Evolutionary conservation across 768 basidiomycete genomes (phyloP).

Genomic region (Rhizopogon vesiculosus): DNA sequence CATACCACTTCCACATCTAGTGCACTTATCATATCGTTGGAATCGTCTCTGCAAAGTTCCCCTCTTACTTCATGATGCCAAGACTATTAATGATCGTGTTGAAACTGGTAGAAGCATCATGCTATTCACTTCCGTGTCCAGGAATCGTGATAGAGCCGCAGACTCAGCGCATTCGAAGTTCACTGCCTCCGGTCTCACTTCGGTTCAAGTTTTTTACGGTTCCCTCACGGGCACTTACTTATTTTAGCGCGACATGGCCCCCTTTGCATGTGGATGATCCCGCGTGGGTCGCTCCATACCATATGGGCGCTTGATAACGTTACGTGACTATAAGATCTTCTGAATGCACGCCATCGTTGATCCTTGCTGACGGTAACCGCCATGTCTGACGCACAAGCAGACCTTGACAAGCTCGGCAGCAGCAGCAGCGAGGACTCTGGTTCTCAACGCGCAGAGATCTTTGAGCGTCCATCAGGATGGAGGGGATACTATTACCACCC

Average conservation of each 20-base stretch:
- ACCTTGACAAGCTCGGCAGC: slow-evolving; percentile 16
- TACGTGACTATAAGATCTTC: neutral
- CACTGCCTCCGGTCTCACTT: slow-evolving; percentile 64
- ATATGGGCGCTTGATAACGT: slow-evolving; percentile 1
- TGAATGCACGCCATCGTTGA: too few relatives aligned
- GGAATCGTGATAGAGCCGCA: too few relatives aligned
- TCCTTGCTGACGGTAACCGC: neutral
- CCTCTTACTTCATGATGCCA: too few relatives aligned
- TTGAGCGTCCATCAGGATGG: slow-evolving; percentile 46
- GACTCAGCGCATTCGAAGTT: slow-evolving; percentile 49
- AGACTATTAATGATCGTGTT: too few relatives aligned
- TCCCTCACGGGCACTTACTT: slow-evolving; percentile 48
- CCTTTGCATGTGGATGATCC: slow-evolving; percentile 77
- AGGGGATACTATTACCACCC: slow-evolving; percentile 56
- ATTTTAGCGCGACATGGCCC: neutral
- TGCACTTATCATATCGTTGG: too few relatives aligned
- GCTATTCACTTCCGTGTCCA: too few relatives aligned
- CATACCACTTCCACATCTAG: neutral
- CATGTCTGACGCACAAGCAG: slow-evolving; percentile 18
- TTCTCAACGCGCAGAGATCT: slow-evolving; percentile 25
- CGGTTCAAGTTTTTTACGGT: slow-evolving; percentile 59
- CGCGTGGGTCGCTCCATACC: slow-evolving; percentile 16
- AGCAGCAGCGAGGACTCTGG: slow-evolving; percentile 24
- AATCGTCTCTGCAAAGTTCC: too few relatives aligned
- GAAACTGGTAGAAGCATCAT: too few relatives aligned